Evolutionary conservation across 2,329 filamentous ascomycete genomes (phyloP).

Genomic region (Conoideocrella luteorostrata): DNA sequence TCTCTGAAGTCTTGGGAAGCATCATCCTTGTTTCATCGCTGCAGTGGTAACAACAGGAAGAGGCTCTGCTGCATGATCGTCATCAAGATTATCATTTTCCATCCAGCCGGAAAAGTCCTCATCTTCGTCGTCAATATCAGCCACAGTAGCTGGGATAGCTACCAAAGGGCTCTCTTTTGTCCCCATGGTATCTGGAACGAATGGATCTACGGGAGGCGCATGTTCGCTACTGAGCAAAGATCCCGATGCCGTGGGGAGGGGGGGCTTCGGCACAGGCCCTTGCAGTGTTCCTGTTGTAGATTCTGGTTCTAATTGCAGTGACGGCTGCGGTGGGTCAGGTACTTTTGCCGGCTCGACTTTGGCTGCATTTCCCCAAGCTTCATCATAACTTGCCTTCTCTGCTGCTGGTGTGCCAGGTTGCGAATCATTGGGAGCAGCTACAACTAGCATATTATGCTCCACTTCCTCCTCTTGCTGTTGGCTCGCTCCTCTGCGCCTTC

Average conservation of each 20-base stretch:
- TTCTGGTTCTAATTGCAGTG: not conserved
- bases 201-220: not conserved
- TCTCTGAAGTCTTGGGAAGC: not conserved
- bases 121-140: constrained; percentile 11
- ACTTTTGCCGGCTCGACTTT: not conserved
- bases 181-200: not conserved
- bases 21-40: not conserved
- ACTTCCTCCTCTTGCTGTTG: constrained; percentile 28
- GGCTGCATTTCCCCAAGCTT: constrained; percentile 12
- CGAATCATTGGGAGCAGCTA: constrained; percentile 59
- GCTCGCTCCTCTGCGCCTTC: constrained; percentile 30
- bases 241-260: not conserved
- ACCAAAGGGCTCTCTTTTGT: constrained; percentile 8
- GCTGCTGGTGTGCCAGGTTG: constrained; percentile 46
- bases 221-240: not conserved
- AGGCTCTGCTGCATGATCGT: not conserved
- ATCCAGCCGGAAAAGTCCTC: constrained; percentile 23
- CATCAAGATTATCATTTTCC: constrained; percentile 14
- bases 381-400: constrained; percentile 20
- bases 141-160: constrained; percentile 11
- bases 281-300: not conserved
- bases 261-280: no score
- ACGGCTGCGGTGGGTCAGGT: not conserved
- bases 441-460: constrained; percentile 54
- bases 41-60: not conserved